These are phyloP conservation scores for Colletotrichum horii DNA, from an alignment of 2,329 filamentous ascomycete species.

Conservation along the genomic window DNA sequence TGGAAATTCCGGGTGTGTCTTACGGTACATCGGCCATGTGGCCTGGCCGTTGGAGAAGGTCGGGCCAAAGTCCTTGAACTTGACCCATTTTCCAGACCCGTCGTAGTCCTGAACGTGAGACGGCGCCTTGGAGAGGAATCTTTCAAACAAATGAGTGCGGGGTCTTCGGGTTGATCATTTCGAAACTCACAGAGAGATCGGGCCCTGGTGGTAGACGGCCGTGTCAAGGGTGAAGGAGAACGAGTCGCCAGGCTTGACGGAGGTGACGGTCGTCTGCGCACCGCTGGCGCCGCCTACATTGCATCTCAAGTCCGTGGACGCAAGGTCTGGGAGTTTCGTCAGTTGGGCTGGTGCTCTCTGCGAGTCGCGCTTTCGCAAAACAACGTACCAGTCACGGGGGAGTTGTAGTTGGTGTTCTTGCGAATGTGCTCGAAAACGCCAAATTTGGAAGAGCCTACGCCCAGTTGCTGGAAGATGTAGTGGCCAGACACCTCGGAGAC, in stretches of 20 bases:
- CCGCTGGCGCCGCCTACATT: constrained; percentile 38
- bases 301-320: constrained; percentile 42
- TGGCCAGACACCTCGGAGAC: constrained; percentile 22
- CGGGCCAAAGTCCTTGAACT: constrained; percentile 42
- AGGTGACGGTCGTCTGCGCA: constrained; percentile 33
- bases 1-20: constrained; percentile 9
- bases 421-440: constrained; percentile 37
- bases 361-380: no score
- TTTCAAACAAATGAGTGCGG: constrained; percentile 18
- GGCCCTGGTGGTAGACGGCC: constrained; percentile 45
- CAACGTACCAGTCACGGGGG: constrained; percentile 33
- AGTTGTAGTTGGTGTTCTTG: constrained; percentile 42
- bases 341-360: background rate
- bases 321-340: constrained; percentile 30
- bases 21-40: constrained; percentile 34
- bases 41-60: constrained; percentile 34
- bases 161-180: background rate
- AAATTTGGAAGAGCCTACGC: constrained; percentile 28
- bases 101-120: constrained; percentile 38
- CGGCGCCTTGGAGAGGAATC: constrained; percentile 44
- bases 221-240: constrained; percentile 43
- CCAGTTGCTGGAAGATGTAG: constrained; percentile 35
- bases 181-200: constrained; percentile 37
- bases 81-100: constrained; percentile 43
- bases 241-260: constrained; percentile 35